Percentiles rank a stretch among this genome's conserved stretches.
Conservation (phyloP, 2,329 filamentous ascomycete genomes). For the Botrytis pseudocinerea region DNA sequence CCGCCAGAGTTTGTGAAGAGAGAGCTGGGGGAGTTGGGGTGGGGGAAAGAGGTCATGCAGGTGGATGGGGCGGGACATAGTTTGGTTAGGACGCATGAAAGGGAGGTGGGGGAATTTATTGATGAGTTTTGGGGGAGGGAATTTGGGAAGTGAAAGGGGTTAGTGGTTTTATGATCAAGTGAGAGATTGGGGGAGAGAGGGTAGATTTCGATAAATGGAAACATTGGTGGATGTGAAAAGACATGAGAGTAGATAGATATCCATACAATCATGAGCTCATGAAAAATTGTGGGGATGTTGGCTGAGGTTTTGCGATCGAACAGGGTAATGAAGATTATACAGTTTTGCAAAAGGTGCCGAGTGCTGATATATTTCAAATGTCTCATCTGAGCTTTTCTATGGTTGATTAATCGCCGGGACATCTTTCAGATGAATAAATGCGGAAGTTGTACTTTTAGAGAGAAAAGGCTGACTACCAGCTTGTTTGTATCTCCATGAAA, state of each 20-base stretch:
- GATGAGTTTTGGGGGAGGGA: background rate
- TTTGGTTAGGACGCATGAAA: background rate
- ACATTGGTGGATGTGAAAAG: background rate
- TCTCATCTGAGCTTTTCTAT: background rate
- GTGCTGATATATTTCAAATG: fast-evolving
- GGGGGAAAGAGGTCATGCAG: background rate
- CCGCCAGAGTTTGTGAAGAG: background rate
- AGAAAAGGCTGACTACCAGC: background rate
- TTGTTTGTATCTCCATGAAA: background rate
- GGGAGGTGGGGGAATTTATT: background rate
- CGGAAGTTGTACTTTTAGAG: fast-evolving
- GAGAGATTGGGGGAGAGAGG: background rate
- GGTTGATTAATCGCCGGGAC: background rate
- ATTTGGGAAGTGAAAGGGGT: background rate
- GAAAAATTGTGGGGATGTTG: background rate
- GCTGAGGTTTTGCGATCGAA: background rate
- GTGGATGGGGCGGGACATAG: background rate
- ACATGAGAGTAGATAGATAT: background rate
- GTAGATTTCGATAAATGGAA: background rate
- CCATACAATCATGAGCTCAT: background rate
- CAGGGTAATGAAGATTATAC: background rate
- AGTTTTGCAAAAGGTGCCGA: background rate
- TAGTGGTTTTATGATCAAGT: background rate
- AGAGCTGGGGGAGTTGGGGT: background rate
- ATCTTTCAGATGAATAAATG: background rate